Base-by-base conservation (phyloP, 495 filamentous ascomycete species). In the Diplogelasinospora grovesii region DNA sequence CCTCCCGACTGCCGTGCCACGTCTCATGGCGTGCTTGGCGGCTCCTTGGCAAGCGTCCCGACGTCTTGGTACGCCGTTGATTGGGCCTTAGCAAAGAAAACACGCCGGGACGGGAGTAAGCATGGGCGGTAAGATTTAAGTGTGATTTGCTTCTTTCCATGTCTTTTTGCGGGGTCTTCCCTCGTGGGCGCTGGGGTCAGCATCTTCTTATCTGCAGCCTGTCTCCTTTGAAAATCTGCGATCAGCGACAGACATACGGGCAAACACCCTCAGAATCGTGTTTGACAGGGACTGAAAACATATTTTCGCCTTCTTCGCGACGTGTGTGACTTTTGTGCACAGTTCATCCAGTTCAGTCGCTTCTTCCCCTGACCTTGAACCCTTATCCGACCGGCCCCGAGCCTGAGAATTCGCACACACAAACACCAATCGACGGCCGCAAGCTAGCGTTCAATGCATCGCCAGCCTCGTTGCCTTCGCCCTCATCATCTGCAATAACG, bases 1-100 rank as follows among this genome's bases (percentile, higher is more conserved):
- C 29, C 24, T 32, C 31, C 40, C 41, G 44, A 46, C 42, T 52
- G 52, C 52, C 48, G 45, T 39, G 48, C 48, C 48, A 56, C 46
- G 52, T 25, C 20, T 6, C 25, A 33, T 43, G 39, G 36, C 43
- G 21, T 14, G 8, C 45, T 56, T 52, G 49, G 48, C 45, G 22
- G 18, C 20, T 4, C 23, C 20, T 46, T 56, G 46, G 52, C 14
- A 33, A 43, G 16, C 13, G 40, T 42, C 37, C 48, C 40, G 44
- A 48, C 44, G 23, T 28, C 38, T 41, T 48, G 50, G 50, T 25
- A 36, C 1, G 6, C 15, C 23, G 22, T 50, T 28, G 14, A 45
- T 35, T 46, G 34, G 45, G 20, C 37, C 29, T 39, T 38, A 18
- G 16, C 27, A 35, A 44, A 41, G 24, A 23, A 23, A 22, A 30